These are phyloP conservation scores for Chionographis japonica DNA, from an alignment of 106 monocot genomes.

Conservation along the genomic window DNA sequence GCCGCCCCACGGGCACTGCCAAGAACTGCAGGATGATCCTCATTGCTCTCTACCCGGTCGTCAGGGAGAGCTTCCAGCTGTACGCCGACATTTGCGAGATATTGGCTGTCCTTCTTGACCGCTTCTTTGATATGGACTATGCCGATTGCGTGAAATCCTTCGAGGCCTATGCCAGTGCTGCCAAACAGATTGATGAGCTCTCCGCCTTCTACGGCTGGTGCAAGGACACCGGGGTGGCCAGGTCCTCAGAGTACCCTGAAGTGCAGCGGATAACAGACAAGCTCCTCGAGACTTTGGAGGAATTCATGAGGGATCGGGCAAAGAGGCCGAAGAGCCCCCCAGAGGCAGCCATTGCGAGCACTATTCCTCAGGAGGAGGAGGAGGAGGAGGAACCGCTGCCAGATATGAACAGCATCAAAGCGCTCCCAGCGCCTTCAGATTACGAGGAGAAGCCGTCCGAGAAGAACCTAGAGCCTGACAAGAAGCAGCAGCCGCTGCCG, in stretches of 20 bases:
- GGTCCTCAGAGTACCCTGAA: constrained; percentile 78
- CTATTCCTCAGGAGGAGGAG: no score
- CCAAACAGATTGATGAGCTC: constrained; percentile 92
- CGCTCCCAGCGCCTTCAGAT: constrained; percentile 66
- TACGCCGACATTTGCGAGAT: constrained; percentile 76
- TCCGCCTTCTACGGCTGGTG: constrained; percentile 70
- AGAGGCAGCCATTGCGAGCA: constrained; percentile 3
- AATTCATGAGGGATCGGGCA: constrained; percentile 68
- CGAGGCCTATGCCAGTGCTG: constrained; percentile 65
- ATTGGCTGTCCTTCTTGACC: constrained; percentile 62
- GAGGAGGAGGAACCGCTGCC: constrained; percentile 30
- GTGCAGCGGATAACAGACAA: constrained; percentile 77
- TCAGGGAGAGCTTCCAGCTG: constrained; percentile 79
- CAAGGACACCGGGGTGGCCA: constrained; percentile 64
- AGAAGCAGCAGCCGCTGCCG: not conserved
- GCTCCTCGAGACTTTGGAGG: constrained; percentile 70
- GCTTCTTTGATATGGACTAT: constrained; percentile 85
- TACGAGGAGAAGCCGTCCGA: constrained; percentile 17
- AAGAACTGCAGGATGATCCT: constrained; percentile 57
- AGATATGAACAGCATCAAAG: constrained; percentile 67
- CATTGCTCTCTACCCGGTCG: constrained; percentile 49
- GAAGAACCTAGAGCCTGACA: constrained; percentile 7
- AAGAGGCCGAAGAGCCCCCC: constrained; percentile 48
- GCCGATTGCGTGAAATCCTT: constrained; percentile 70
- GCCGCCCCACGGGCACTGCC: constrained; percentile 52